Percentiles rank a stretch among this genome's conserved stretches.
Conservation (phyloP, 805 yeast species). For the Yamadazyma sp. region DNA sequence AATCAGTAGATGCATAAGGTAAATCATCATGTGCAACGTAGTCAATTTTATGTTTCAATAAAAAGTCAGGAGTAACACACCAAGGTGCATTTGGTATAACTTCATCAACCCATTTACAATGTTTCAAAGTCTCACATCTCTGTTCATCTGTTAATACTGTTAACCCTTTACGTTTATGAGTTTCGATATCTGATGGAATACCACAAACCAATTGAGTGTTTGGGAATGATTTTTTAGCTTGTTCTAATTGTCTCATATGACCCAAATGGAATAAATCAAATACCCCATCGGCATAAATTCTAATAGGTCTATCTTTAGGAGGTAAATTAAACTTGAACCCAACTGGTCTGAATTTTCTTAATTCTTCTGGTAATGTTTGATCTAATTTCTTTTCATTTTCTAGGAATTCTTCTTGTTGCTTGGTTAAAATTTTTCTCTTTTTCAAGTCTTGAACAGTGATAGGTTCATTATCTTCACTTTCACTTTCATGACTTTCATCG, state of each 20-base stretch:
- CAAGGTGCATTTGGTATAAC: constrained; percentile 94
- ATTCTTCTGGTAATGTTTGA: constrained; percentile 62
- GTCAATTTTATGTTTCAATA: constrained; percentile 78
- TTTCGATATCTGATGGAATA: constrained; percentile 83
- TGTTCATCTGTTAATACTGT: constrained; percentile 88
- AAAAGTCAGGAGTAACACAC: constrained; percentile 83
- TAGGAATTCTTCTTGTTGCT: constrained; percentile 29
- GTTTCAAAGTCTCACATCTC: constrained; percentile 85
- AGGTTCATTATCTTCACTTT: constrained; percentile 10
- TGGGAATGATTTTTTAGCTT: constrained; percentile 87
- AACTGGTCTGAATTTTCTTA: constrained; percentile 72
- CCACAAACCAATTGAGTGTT: constrained; percentile 88
- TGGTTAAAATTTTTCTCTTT: constrained; percentile 23
- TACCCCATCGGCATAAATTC: constrained; percentile 98
- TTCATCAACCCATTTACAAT: constrained; percentile 97
- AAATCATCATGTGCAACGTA: constrained; percentile 97
- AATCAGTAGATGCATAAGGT: constrained; percentile 87
- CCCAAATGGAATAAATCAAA: constrained; percentile 96
- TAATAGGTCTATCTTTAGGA: constrained; percentile 77
- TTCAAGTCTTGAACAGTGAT: constrained; percentile 8
- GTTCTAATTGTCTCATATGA: constrained; percentile 97
- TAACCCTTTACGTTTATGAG: constrained; percentile 89
- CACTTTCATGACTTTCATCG: constrained; percentile 15
- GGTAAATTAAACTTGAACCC: constrained; percentile 82
- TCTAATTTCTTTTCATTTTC: constrained; percentile 60